Base-by-base conservation (phyloP, 140 eudicot species). In the Oenanthe javanica region DNA sequence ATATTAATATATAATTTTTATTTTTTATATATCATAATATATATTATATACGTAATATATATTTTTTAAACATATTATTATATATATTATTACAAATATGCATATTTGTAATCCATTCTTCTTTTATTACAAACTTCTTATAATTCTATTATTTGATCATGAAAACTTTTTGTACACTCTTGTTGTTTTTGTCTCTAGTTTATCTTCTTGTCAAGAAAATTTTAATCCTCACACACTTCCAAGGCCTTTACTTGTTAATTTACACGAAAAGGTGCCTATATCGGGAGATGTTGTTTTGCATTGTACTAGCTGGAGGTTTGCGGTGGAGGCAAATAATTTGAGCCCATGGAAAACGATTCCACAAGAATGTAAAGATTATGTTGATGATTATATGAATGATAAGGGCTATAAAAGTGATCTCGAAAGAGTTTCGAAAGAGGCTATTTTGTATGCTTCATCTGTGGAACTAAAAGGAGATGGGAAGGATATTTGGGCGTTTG, bases 271-370 rank as follows among this genome's bases (percentile, higher is more conserved):
- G 86, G 38, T 49, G 79, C 86, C 77, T 18, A 0, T 46, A 64
- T 76, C n/a, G 64, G 91, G 87, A 54, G 94, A 88, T 70, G 69
- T 83, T 38, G n/a, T 40, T 4, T 84, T 90, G 73, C 80, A 91
- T 51, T 95, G 99, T 86, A 87, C 88, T 36, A 93, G 98, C 77
- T 95, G 99, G 99, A 91, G 99, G 82, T 88, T 95, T 43, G 93
- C 95, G 47, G 96, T 75, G 61, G 99, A 95, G 85, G 86, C 99
- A 0, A 95, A 93, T 75, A 93, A 93, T 84, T 77, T 95, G 81
- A 86, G 86, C 67, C 98, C 98, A 23, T 95, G 99, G 99, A 93
- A 88, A 86, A 92, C 90, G 23, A 85, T 95, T 78, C 99, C 99
- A 5, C 55, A 8, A 1, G 98, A 95, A 85, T 95, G 99, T 72